These are phyloP conservation scores for Thermochaetoides thermophila DNA, from an alignment of 495 filamentous ascomycete genomes.

Conservation along the genomic window DNA sequence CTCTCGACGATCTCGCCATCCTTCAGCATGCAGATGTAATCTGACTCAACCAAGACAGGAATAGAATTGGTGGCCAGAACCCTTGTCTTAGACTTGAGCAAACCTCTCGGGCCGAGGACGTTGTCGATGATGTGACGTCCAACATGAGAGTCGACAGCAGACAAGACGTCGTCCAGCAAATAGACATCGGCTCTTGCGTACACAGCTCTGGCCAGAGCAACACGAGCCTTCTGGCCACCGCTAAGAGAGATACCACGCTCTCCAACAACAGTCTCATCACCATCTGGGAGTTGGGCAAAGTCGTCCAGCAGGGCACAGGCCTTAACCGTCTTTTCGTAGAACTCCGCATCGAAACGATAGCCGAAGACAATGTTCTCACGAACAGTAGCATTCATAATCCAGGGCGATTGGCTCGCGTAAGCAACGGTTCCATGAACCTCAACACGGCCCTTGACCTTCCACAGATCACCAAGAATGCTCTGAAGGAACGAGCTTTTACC, in stretches of 20 bases:
- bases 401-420: slow-evolving; percentile 82
- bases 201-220: slow-evolving; percentile 90
- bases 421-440: slow-evolving; percentile 65
- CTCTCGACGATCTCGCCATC: slow-evolving; percentile 74
- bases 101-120: slow-evolving; percentile 72
- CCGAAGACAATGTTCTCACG: slow-evolving; percentile 96
- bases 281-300: slow-evolving; percentile 84
- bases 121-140: slow-evolving; percentile 88
- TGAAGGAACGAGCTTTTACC: slow-evolving; percentile 91
- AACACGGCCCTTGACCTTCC: slow-evolving; percentile 78
- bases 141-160: slow-evolving; percentile 95
- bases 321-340: slow-evolving; percentile 88
- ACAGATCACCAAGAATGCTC: slow-evolving; percentile 76
- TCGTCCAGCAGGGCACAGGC: slow-evolving; percentile 88
- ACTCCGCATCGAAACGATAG: slow-evolving; percentile 82
- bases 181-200: slow-evolving; percentile 98
- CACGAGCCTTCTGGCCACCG: slow-evolving; percentile 88
- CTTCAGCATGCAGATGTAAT: slow-evolving; percentile 70
- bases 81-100: slow-evolving; percentile 75
- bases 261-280: slow-evolving; percentile 91
- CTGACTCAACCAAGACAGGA: slow-evolving; percentile 67
- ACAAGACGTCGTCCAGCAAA: slow-evolving; percentile 83
- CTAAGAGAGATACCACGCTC: slow-evolving; percentile 95
- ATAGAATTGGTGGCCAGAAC: slow-evolving; percentile 95
- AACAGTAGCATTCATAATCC: slow-evolving; percentile 97